Evolutionary conservation across 225 moss, liverwort and hornwort species (phyloP).

Genomic region (Pleurozium schreberi): DNA sequence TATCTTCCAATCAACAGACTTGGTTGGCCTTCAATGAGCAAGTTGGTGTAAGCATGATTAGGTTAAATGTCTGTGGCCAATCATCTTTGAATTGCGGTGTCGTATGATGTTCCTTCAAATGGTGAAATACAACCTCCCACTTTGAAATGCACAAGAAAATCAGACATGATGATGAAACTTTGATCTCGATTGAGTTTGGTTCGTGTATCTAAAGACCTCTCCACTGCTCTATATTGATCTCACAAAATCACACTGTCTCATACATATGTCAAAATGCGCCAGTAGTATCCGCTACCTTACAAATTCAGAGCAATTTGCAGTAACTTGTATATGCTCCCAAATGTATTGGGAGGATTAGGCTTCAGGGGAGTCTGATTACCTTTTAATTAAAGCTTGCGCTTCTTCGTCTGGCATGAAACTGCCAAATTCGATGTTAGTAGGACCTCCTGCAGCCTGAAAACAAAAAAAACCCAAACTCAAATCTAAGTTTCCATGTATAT

Average conservation of each 20-base stretch:
- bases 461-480: not conserved
- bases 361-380: not conserved
- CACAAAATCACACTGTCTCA: not conserved
- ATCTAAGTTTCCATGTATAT: not conserved
- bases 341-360: not conserved
- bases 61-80: not conserved
- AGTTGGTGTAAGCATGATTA: not conserved
- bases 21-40: not conserved
- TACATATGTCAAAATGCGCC: not conserved
- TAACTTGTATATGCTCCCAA: not conserved
- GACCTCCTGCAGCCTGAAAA: slow-evolving; percentile 24
- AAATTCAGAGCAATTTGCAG: not conserved
- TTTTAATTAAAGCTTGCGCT: slow-evolving; percentile 2
- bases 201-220: not conserved
- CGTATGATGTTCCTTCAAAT: not conserved
- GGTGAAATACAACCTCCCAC: not conserved
- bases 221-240: not conserved
- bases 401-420: slow-evolving; percentile 5
- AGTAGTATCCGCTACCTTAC: too few relatives aligned
- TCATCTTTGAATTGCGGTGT: not conserved
- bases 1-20: not conserved
- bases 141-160: not conserved
- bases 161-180: not conserved
- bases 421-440: slow-evolving; percentile 16
- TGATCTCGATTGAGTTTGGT: not conserved